phyloP scores from a whole-genome alignment of 768 basidiomycete genomes.

The Leccinum variicolor region DNA sequence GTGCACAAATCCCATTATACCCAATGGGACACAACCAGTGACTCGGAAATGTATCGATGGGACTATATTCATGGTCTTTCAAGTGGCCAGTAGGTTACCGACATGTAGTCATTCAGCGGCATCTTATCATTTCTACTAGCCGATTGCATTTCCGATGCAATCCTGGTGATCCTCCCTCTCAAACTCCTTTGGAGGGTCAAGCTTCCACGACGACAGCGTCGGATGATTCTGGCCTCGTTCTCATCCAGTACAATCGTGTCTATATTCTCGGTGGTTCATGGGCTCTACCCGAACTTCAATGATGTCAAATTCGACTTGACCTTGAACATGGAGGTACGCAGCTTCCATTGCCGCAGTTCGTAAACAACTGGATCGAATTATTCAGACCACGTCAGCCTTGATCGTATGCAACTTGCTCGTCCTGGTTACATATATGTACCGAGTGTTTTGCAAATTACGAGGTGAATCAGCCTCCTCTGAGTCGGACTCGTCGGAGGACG shows the following conservation, averaged over 20 bases:
- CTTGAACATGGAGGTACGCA: neutral
- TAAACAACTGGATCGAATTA: neutral
- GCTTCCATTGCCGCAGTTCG: neutral
- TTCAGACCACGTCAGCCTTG: neutral
- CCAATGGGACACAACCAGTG: neutral
- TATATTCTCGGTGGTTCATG: neutral
- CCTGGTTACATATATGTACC: conserved; percentile 11
- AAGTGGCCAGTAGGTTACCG: neutral
- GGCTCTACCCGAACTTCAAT: neutral
- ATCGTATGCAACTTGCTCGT: conserved; percentile 15
- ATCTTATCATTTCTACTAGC: neutral
- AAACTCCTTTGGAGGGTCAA: conserved; percentile 12
- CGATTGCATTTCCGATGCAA: neutral
- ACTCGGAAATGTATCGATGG: neutral
- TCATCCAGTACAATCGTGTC: conserved; percentile 9
- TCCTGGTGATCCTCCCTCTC: neutral
- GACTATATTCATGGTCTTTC: neutral
- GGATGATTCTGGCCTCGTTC: conserved; percentile 16
- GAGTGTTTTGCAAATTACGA: neutral
- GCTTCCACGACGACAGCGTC: conserved; percentile 13
- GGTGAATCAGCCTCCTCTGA: neutral
- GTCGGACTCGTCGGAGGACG: neutral
- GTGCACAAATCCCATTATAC: neutral
- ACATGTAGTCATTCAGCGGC: neutral
- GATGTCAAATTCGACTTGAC: neutral